A percentile compares a stretch with the other conserved stretches of the same genome.
These are phyloP conservation scores for Panellus pusillus DNA, from an alignment of 768 basidiomycete species.

Conservation along the genomic window DNA sequence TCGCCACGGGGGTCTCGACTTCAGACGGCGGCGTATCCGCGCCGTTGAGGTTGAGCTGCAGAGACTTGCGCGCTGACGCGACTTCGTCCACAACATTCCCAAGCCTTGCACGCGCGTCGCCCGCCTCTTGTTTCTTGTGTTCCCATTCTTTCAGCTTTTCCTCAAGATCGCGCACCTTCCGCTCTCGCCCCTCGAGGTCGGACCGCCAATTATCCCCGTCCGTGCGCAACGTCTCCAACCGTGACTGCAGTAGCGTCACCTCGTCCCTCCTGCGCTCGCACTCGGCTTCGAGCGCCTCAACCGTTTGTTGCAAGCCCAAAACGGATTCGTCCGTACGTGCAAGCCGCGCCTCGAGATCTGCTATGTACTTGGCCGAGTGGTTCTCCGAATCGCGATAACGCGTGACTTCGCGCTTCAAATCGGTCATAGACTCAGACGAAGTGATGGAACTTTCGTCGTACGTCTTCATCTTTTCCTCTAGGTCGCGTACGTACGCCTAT, in stretches of 20 bases:
- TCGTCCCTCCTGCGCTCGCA: conserved; percentile 72
- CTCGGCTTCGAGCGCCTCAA: conserved; percentile 78
- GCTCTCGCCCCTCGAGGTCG: conserved; percentile 84
- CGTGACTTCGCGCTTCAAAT: conserved; percentile 80
- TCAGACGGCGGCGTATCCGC: conserved; percentile 5
- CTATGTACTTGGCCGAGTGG: conserved; percentile 75
- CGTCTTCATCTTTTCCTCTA: conserved; percentile 88
- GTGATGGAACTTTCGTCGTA: conserved; percentile 78
- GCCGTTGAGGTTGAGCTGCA: conserved; percentile 50
- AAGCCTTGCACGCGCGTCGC: conserved; percentile 64
- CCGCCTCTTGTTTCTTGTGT: conserved; percentile 64
- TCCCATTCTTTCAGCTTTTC: conserved; percentile 78
- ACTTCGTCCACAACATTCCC: conserved; percentile 70
- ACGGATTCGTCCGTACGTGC: conserved; percentile 78
- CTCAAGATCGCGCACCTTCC: conserved; percentile 73
- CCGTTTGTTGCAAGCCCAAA: conserved; percentile 61
- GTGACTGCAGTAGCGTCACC: conserved; percentile 66
- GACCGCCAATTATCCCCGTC: conserved; percentile 82
- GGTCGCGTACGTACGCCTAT: conserved; percentile 89
- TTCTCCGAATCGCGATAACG: conserved; percentile 76
- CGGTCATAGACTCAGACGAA: conserved; percentile 76
- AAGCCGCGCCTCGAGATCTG: conserved; percentile 82
- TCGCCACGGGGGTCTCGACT: conserved; percentile 15
- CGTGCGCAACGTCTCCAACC: conserved; percentile 64
- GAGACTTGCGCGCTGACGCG: conserved; percentile 62